phyloP scores from a whole-genome alignment of 352 stramenopile genomes.

The Globisporangium emineosum region DNA sequence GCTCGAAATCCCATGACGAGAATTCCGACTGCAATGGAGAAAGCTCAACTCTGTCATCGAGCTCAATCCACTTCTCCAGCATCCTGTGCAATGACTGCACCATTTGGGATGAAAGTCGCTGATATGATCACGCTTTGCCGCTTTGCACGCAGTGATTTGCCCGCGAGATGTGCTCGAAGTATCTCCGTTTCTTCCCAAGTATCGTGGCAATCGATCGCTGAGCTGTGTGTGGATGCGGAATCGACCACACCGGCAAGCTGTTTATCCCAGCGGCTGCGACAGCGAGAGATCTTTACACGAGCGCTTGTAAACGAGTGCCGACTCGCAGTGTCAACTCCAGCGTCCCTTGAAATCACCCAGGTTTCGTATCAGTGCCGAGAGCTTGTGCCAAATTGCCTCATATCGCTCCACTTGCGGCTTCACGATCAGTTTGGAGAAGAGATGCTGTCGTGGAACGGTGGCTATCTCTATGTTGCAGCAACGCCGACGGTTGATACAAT shows the following conservation, averaged over 20 bases:
- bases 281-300: conserved; percentile 18
- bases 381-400: conserved; percentile 39
- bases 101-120: conserved; percentile 35
- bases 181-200: conserved; percentile 26
- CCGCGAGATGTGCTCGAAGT: conserved; percentile 38
- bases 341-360: conserved; percentile 39
- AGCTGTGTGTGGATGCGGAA: conserved; percentile 29
- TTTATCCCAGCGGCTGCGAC: conserved; percentile 32
- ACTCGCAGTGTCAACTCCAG: conserved; percentile 17
- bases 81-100: conserved; percentile 32
- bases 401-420: conserved; percentile 36
- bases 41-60: conserved; percentile 32
- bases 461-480: conserved; percentile 28
- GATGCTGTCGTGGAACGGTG: conserved; percentile 23
- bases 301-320: conserved; percentile 34
- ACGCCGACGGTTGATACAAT: neutral
- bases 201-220: conserved; percentile 25
- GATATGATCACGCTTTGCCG: conserved; percentile 42
- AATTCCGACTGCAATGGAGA: conserved; percentile 16
- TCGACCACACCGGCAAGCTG: conserved; percentile 44
- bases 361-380: conserved; percentile 46
- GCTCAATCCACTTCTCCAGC: conserved; percentile 27
- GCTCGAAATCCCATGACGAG: conserved; percentile 23
- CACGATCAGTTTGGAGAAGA: conserved; percentile 56
- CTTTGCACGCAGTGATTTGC: conserved; percentile 22